Conservation (phyloP, 2,329 filamentous ascomycete genomes). For the Fonsecaea erecta region DNA sequence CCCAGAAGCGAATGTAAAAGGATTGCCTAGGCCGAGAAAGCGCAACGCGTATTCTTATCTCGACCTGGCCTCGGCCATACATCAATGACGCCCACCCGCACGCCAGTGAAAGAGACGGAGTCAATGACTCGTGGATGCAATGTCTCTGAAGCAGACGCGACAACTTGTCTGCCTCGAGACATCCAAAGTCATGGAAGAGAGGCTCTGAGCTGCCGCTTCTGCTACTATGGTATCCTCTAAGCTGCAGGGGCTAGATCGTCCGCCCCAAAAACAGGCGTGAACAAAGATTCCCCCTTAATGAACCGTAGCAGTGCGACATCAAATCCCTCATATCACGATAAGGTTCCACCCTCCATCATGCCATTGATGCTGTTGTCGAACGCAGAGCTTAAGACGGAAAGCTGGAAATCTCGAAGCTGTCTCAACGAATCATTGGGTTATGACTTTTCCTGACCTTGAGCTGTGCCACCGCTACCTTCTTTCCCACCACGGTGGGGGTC, state of each 20-base stretch:
- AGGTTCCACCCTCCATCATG: background rate
- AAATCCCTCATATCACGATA: background rate
- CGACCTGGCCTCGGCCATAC: background rate
- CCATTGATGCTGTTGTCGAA: background rate
- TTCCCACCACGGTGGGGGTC: too few species aligned
- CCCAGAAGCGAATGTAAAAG: background rate
- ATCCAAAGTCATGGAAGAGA: background rate
- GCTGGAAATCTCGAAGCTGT: background rate
- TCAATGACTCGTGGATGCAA: background rate
- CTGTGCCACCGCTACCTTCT: background rate
- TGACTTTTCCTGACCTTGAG: too few species aligned
- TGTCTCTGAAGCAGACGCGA: background rate
- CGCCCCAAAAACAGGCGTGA: background rate
- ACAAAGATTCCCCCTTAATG: background rate
- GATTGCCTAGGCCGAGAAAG: background rate
- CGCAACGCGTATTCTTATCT: constrained; percentile 1
- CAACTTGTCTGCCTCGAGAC: background rate
- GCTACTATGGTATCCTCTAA: too few species aligned
- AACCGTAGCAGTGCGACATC: background rate
- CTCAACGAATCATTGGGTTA: background rate
- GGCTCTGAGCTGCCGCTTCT: too few species aligned
- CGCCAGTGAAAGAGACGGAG: background rate
- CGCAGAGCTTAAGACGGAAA: background rate
- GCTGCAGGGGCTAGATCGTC: background rate
- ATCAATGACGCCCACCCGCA: background rate